Conservation (phyloP, 2,329 filamentous ascomycete species). For the Graphilbum fragrans region DNA sequence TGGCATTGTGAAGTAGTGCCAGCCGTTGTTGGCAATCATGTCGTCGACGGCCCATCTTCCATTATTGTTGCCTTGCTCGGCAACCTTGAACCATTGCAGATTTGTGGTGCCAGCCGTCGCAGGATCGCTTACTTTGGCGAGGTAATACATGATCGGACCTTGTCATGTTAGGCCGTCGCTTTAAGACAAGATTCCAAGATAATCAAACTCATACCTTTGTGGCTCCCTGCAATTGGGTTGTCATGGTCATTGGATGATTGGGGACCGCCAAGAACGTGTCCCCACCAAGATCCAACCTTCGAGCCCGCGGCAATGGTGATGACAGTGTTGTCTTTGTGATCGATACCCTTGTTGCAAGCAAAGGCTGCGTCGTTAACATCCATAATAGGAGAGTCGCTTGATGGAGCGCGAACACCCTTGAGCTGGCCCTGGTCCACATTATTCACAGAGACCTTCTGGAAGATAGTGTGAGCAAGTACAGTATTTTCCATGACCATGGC, state of each 20-base stretch:
- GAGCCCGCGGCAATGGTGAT: conserved; percentile 21
- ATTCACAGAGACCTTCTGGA: conserved; percentile 29
- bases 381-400: conserved; percentile 29
- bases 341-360: conserved; percentile 14
- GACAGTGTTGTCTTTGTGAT: conserved; percentile 14
- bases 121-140: conserved; percentile 35
- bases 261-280: conserved; percentile 29
- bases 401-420: conserved; percentile 34
- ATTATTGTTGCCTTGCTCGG: conserved; percentile 20
- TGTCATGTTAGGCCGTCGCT: conserved; percentile 8
- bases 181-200: no score
- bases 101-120: conserved; percentile 23
- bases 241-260: conserved; percentile 24
- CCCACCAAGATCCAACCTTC: conserved; percentile 28
- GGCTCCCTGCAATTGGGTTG: conserved; percentile 26
- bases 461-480: conserved; percentile 4
- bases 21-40: conserved; percentile 31
- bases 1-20: conserved; percentile 28
- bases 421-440: conserved; percentile 35
- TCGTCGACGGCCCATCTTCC: conserved; percentile 35
- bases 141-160: conserved; percentile 35
- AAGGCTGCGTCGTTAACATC: conserved; percentile 13
- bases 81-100: conserved; percentile 39
- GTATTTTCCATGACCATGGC: no score
- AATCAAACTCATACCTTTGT: conserved; percentile 24